Base-by-base conservation (phyloP, 2,329 filamentous ascomycete species). In the Curvularia spicifera region DNA sequence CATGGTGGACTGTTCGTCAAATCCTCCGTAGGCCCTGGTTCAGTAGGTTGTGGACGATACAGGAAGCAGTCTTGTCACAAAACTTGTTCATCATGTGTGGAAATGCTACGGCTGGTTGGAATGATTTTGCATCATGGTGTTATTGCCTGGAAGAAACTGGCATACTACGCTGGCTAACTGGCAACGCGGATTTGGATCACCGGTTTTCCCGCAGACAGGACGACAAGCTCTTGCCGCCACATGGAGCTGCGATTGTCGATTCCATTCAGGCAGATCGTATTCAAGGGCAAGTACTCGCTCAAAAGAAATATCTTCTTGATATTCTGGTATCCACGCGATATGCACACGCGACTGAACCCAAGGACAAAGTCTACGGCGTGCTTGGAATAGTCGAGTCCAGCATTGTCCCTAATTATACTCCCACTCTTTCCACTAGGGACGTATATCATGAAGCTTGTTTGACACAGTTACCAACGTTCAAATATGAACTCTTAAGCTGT, bases 361-460 rank as follows among this genome's bases (percentile, higher is more conserved):
- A 69, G 35, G 70, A 72, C 50, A 72, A 72, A 47, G 60, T 68
- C 0, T 72, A 70, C 29, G 68, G 68, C 13, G 58, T 71, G 0
- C 61, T 71, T 8, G 70, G 66, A 6, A 56, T 69, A n/a, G 49
- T 56, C 26, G 33, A 61, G 6, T 40, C 56, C 4, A 29, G 39
- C 8, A 64, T 70, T 18, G 45, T 35, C 15, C 62, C 65, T 0
- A 57, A 59, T 12, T 72, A 71, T 35, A 63, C 59, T 2, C 35
- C 57, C 2, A 40, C 51, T 5, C 50, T 56, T 5, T 56, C 60
- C 2, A 51, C 45, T 1, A 59, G 65, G 46, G 58, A 69, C 1
- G 62, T 71, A 3, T 71, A 68, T 43, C 59, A 60, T 5, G 31
- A 69, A n/a, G 65, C 66, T 3, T 64, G 57, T 35, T 15, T 61